Percentiles rank a stretch among this genome's conserved stretches.
Evolutionary conservation across 768 basidiomycete species (phyloP).

Genomic region (Lactarius pseudohatsudake): DNA sequence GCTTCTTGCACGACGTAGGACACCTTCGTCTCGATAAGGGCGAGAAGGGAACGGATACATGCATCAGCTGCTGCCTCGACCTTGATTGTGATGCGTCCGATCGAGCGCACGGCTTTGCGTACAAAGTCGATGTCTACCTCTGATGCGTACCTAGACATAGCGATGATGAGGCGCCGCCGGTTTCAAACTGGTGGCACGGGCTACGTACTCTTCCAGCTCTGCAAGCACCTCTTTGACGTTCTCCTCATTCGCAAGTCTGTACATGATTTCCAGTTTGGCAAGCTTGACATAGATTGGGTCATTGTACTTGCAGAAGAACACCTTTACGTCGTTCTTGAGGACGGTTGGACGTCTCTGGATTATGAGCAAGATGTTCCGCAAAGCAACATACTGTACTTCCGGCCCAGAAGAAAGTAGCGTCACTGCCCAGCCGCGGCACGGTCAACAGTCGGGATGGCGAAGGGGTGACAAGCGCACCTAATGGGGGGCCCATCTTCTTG

Average conservation of each 20-base stretch:
- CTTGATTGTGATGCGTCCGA: slow-evolving; percentile 97
- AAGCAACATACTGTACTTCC: slow-evolving; percentile 97
- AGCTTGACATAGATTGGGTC: slow-evolving; percentile 99
- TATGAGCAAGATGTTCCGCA: slow-evolving; percentile 95
- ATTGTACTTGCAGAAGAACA: slow-evolving; percentile 99
- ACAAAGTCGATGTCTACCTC: slow-evolving; percentile 99
- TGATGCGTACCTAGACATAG: slow-evolving; percentile 78
- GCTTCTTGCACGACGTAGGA: slow-evolving; percentile 88
- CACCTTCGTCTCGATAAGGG: slow-evolving; percentile 90
- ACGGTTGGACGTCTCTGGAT: slow-evolving; percentile 93
- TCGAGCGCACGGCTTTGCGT: slow-evolving; percentile 94
- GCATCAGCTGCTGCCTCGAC: slow-evolving; percentile 84
- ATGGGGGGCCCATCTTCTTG: slow-evolving; percentile 96
- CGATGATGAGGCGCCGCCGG: background rate
- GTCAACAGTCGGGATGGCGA: slow-evolving; percentile 12
- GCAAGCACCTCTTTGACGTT: slow-evolving; percentile 91
- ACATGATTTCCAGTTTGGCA: slow-evolving; percentile 98
- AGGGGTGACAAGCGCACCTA: slow-evolving; percentile 54
- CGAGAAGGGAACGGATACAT: slow-evolving; percentile 84
- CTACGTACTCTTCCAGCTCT: slow-evolving; percentile 86
- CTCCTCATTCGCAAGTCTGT: slow-evolving; percentile 91
- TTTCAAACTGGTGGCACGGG: background rate
- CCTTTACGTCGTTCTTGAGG: slow-evolving; percentile 95
- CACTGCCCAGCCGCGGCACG: slow-evolving; percentile 48
- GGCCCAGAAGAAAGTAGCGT: slow-evolving; percentile 94